Base-by-base conservation (phyloP, 768 basidiomycete genomes). In the Aureoboletus auriporus region DNA sequence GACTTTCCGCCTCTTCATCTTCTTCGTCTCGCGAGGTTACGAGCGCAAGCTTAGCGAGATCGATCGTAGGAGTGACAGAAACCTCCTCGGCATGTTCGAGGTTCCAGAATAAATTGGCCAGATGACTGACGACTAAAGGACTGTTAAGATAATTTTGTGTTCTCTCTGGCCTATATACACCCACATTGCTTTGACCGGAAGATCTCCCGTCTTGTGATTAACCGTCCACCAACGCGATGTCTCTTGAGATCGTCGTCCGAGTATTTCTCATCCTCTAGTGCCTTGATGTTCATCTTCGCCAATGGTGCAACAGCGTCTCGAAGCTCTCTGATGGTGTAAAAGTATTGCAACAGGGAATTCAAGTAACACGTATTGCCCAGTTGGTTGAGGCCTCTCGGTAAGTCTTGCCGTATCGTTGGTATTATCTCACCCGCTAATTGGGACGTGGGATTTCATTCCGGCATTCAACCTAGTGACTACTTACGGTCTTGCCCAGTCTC, bases 281-380 rank as follows among this genome's bases (percentile, higher is more conserved):
- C 58, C 56, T 84, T 84, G 47, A 75, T 47, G 41, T 77, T 78
- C 34, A 75, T 61, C 48, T 78, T 75, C 23, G 75, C 76, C 71
- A 84, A 74, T 16, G 76, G 79, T 28, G 70, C 71, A 8, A 95
- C 82, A 6, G 87, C 83, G 16, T 85, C 83, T 29, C 93, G 79
- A 26, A 96, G 78, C 31, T 93, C 89, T 61, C 81, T 87, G 67
- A 96, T 92, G n/a, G 93, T 95, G 65, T 93, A 95, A 64, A 96
- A 94, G 65, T 95, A 96, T 86, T 95, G 62, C 37, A 59, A 48
- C 30, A 88, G 71, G 33, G 86, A 92, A 61, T 91, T 93, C 40
- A 89, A 71, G 59, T 91, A 92, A 59, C 91, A 92, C 0, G 90
- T 93, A 57, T 92, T 93, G 42, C 90, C 89, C 17, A 91, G 76